Percentiles rank a stretch among this genome's conserved stretches.
phyloP scores from a whole-genome alignment of 106 monocot species.

The Apostasia ramifera region DNA sequence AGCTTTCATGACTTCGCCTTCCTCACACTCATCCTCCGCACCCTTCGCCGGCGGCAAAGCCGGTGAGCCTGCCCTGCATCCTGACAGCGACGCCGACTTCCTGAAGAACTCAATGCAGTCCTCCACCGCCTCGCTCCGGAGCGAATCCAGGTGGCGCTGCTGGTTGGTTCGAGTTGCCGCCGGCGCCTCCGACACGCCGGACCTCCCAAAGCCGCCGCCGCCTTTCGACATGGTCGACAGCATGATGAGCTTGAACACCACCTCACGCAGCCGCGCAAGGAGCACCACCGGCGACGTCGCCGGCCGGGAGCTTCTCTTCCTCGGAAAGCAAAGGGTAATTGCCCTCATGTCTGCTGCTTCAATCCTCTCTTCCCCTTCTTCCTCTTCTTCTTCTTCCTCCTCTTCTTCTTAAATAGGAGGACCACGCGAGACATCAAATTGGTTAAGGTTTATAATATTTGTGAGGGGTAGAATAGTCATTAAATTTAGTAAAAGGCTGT shows the following conservation, averaged over 20 bases:
- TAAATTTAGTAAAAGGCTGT: too few relatives aligned
- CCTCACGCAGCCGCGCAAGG: constrained; percentile 55
- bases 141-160: constrained; percentile 29
- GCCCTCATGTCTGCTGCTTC: background rate
- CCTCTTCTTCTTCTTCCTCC: background rate
- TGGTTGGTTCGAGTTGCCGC: too few relatives aligned
- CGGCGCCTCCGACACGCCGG: background rate
- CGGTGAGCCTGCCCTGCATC: too few relatives aligned
- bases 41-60: background rate
- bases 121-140: constrained; percentile 65
- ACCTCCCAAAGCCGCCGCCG: background rate
- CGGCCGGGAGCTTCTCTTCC: constrained; percentile 5
- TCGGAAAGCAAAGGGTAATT: constrained; percentile 40
- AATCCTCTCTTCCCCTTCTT: background rate
- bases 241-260: constrained; percentile 57
- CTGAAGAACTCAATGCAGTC: constrained; percentile 90
- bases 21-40: background rate
- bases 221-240: constrained; percentile 27
- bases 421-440: too few relatives aligned
- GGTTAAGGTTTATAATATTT: too few relatives aligned
- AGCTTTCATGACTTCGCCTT: too few relatives aligned
- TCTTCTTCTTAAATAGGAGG: background rate
- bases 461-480: too few relatives aligned
- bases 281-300: constrained; percentile 30
- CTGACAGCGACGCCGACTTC: constrained; percentile 25